Percentiles rank a stretch among this genome's conserved stretches.
Evolutionary conservation across 768 basidiomycete species (phyloP).

Genomic region (Chalciporus piperatus): DNA sequence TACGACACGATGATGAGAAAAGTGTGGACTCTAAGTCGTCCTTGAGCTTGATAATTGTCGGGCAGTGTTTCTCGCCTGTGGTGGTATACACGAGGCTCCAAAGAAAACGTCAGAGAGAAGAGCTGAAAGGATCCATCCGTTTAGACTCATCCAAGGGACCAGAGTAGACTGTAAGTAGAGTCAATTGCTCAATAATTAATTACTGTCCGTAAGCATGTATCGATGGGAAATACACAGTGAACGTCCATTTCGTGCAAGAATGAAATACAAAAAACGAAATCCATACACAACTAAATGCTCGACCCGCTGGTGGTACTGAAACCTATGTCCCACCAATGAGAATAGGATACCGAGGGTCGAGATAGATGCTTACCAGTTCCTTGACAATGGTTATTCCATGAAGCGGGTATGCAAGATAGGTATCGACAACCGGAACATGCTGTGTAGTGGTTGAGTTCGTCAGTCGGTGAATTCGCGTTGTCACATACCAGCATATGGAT

Average conservation of each 20-base stretch:
- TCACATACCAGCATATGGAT: slow-evolving; percentile 76
- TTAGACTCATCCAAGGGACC: no score
- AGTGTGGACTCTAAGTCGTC: no score
- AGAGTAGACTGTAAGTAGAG: no score
- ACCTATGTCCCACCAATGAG: slow-evolving; percentile 17
- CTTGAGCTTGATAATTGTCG: no score
- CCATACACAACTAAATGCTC: slow-evolving; percentile 20
- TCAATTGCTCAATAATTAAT: background rate
- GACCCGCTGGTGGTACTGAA: slow-evolving; percentile 31
- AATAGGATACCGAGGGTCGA: background rate
- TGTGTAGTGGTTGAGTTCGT: slow-evolving; percentile 24
- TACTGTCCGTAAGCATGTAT: slow-evolving; percentile 2
- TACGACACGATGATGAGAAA: background rate
- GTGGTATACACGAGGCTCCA: no score
- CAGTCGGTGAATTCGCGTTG: background rate
- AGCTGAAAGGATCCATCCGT: no score
- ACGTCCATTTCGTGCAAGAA: background rate
- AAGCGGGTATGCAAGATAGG: slow-evolving; percentile 83
- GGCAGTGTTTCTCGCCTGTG: no score
- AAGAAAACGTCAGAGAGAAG: no score
- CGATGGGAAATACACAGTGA: background rate
- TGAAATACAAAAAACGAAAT: background rate
- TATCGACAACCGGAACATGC: slow-evolving; percentile 89
- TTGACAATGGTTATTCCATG: slow-evolving; percentile 64
- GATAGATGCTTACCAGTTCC: slow-evolving; percentile 36